Percentiles rank a stretch among this genome's conserved stretches.
Conservation (phyloP, 129 eudicot species). For the Rutidosis leptorrhynchoides region DNA sequence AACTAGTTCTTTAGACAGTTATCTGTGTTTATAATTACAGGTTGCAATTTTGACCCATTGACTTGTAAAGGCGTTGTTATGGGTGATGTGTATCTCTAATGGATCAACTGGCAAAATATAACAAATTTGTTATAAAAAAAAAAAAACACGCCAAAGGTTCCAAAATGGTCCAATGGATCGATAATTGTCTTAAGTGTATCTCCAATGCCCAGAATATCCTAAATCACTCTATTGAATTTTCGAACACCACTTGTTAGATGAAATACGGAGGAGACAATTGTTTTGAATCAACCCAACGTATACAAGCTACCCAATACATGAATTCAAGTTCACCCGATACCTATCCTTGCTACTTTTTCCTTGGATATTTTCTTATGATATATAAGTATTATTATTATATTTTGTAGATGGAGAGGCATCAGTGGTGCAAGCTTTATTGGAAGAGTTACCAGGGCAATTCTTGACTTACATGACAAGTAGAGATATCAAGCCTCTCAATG, state of each 20-base stretch:
- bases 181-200: background rate
- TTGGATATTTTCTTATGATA: background rate
- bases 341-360: background rate
- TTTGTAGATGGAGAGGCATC: constrained; percentile 66
- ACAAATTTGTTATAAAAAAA: too few species aligned
- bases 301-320: background rate
- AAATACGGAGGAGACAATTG: background rate
- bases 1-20: background rate
- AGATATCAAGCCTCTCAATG: constrained; percentile 57
- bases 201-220: background rate
- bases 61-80: background rate
- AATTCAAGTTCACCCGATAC: background rate
- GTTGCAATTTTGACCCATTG: background rate
- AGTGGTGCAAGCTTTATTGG: constrained; percentile 71
- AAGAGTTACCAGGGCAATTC: constrained; percentile 92
- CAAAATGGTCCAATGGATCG: background rate
- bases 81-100: background rate
- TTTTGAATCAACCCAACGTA: background rate
- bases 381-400: constrained; percentile 8
- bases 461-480: constrained; percentile 78
- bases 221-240: background rate
- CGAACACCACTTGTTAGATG: background rate
- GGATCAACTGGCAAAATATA: background rate
- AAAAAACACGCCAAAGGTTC: background rate
- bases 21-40: background rate